Evolutionary conservation across 2,329 filamentous ascomycete genomes (phyloP), one percentile per base, ranked within the genome.

Genomic region (Neofusicoccum sp.): DNA sequence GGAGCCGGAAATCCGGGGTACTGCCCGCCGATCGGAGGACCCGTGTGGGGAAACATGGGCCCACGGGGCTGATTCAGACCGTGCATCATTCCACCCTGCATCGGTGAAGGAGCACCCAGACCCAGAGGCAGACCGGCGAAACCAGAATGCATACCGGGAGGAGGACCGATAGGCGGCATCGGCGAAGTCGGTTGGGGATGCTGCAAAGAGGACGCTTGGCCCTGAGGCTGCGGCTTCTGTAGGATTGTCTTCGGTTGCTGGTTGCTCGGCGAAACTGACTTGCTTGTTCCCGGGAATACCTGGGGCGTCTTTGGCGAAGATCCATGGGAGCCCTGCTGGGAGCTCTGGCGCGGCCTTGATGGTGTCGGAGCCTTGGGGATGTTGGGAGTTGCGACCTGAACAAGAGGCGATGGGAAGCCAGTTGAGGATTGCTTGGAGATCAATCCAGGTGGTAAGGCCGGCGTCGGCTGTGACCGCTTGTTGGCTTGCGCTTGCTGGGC

Each of bases 291-390:
- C 31, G 75, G 73, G 11, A 73, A 75, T 26, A 73, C 68, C 60
- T 89, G 85, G 1, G 90, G 87, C 2, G 86, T 84, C 63, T 89
- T 86, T 3, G 91, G 89, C 54, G 86, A 88, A 6, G 86, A 84
- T 6, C 84, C 80, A 70, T 87, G 85, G 8, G 86, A 86, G 28
- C 87, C 88, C 71, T 95, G 91, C 65, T 96, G 91, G 7, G 91
- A 95, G 48, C 85, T 78, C 63, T 93, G 90, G 60, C 91, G 87
- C 38, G 87, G 84, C 64, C 89, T 89, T 65, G 86, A 88, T 7
- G 92, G 90, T 11, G 90, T 93, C 4, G 91, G 87, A 20, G 88
- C 87, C 73, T 96, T 96, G 11, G 92, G 87, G 48, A 96, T 77
- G 28, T 86, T 88, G 6, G 95, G 93, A 34, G 90, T 95, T 8